Evolutionary conservation across 192 early-diverging fungal genomes (phyloP).

Genomic region (Mortierella claussenii): DNA sequence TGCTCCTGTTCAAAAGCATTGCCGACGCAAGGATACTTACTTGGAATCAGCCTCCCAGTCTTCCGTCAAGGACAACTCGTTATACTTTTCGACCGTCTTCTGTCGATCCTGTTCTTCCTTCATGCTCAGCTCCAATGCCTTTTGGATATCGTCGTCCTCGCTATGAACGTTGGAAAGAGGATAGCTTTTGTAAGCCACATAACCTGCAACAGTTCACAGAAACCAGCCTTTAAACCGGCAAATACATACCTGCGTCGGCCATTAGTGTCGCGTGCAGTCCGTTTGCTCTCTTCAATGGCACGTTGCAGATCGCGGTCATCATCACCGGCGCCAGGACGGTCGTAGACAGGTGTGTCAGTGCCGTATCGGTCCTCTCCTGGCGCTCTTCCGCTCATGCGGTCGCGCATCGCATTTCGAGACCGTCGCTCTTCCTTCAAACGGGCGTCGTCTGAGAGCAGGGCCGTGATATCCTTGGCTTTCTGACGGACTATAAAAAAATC

Average conservation of each 20-base stretch:
- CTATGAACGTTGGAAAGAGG: background rate
- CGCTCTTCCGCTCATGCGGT: conserved; percentile 65
- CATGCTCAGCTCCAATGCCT: conserved; percentile 55
- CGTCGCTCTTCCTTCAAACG: conserved; percentile 81
- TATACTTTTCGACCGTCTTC: conserved; percentile 51
- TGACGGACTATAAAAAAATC: conserved; percentile 86
- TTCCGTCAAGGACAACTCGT: conserved; percentile 48
- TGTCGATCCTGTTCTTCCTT: conserved; percentile 55
- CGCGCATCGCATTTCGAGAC: conserved; percentile 70
- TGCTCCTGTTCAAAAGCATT: too few species aligned
- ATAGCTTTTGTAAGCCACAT: too few species aligned
- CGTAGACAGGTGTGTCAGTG: conserved; percentile 39
- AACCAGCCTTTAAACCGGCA: too few species aligned
- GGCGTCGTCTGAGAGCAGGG: conserved; percentile 81
- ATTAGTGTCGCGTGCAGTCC: conserved; percentile 58
- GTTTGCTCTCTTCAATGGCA: conserved; percentile 88
- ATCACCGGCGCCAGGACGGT: conserved; percentile 61
- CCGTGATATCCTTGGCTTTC: conserved; percentile 91
- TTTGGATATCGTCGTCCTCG: conserved; percentile 56
- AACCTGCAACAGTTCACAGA: too few species aligned
- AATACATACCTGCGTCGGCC: conserved; percentile 27
- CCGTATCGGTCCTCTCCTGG: conserved; percentile 29
- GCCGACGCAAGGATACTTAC: too few species aligned
- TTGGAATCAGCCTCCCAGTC: conserved; percentile 42
- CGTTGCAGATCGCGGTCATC: conserved; percentile 84